Base-by-base conservation (phyloP, 495 filamentous ascomycete genomes). In the Lasiosphaeriaceae sp. region DNA sequence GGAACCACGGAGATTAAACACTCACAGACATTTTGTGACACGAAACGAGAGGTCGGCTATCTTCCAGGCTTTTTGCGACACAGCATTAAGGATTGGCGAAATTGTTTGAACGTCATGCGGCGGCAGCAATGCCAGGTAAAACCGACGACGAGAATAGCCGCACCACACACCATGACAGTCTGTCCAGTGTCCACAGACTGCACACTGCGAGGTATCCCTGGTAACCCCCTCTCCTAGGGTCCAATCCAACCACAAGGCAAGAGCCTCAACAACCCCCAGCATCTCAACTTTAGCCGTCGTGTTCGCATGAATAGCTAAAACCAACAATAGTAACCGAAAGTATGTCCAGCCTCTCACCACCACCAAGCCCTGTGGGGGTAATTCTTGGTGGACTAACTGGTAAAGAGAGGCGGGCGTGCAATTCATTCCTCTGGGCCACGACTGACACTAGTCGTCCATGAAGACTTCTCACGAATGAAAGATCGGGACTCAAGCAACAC, bases 381-480 rank as follows among this genome's bases (percentile, higher is more conserved):
- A 53, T 64, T 46, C 61, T 68, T 58, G 68, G 65, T 72, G 74
- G 72, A 73, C 67, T 74, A 61, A 71, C 58, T 71, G 64, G 63
- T 50, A 58, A 56, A 61, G n/a, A 43, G 67, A 70, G 47, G 66
- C 67, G 67, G 58, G 73, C 64, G 56, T 76, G 75, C 75, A 78
- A 79, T 78, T 75, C 57, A 64, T 77, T 62, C 11, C 48, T 79
- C 77, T 79, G 67, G 60, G 70, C 70, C 70, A 74, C 69, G 63
- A 74, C 70, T 77, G 74, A 77, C 75, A 70, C 77, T 69, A 60
- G 62, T 57, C 62, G 59, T 72, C 71, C 72, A 75, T 69, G 48
- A 63, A 59, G 61, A 59, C 64, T 66, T 61, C 62, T 59, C 59
- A 14, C 39, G 39, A 43, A 43, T 14, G 59, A 58, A 68, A 68